Evolutionary conservation across 371 early-diverging fungal genomes (phyloP), one percentile per base, ranked within the genome.

Genomic region (Gilbertella persicaria): DNA sequence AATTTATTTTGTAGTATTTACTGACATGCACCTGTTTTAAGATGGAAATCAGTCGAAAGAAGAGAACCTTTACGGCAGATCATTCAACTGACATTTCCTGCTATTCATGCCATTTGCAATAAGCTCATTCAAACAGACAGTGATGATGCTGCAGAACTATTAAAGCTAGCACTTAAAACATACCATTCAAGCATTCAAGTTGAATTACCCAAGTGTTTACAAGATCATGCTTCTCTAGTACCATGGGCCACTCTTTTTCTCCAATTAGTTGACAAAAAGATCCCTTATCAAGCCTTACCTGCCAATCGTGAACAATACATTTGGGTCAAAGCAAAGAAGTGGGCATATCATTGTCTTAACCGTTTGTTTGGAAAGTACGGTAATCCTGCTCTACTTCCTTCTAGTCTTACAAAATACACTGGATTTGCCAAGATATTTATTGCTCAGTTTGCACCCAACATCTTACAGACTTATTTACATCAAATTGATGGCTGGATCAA

Each of bases 321-420:
- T 20, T 92, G 88, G 86, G 91, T 90, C 89, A 93, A 93, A 74
- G 89, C 90, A 21, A 94, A 94, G 69, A 94, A 96, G 53, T 95
- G 98, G 96, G 92, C 96, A 0, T 87, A 85, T 54, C 83, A 84
- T 40, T 89, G 89, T 68, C 65, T 96, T 51, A 91, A 94, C 71
- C 83, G 81, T 19, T 71, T 94, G 20, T 93, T 94, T 56, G 58
- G 45, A 39, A 86, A 88, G 53, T 93, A 92, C 57, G 92, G 92
- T 46, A 87, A 89, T 52, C 89, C 89, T 17, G 80, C 88, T 0
- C 63, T 80, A 49, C 66, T 85, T 37, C 66, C 86, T 28, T 17
- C 69, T 13, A 67, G 77, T 35, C 59, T 80, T 6, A 20, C 71
- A 17, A 67, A 76, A 35, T 87, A 91, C 64, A 67, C 60, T 6